A percentile compares a stretch with the other conserved stretches of the same genome.
phyloP scores from a whole-genome alignment of 345 rosid genomes.

The Moringa oleifera region DNA sequence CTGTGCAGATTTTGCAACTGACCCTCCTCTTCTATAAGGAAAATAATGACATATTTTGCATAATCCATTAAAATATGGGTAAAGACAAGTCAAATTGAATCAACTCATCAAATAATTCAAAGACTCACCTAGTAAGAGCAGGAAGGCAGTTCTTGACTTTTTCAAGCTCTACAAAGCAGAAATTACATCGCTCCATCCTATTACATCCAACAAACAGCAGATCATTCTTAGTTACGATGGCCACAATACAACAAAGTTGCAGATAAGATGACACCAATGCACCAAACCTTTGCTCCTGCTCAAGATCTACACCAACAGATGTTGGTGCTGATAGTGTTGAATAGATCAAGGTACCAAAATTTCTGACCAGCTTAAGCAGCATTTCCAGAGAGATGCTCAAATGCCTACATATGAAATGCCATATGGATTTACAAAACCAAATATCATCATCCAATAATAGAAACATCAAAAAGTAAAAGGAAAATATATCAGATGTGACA shows the following conservation, averaged over 20 bases:
- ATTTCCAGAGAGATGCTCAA: conserved; percentile 71
- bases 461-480: no score
- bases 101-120: background rate
- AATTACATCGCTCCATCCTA: conserved; percentile 81
- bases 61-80: conserved; percentile 2
- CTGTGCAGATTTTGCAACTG: conserved; percentile 75
- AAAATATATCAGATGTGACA: background rate
- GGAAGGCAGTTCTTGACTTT: conserved; percentile 67
- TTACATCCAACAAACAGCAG: conserved; percentile 6
- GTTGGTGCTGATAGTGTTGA: conserved; percentile 72
- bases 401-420: conserved; percentile 50
- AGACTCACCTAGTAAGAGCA: conserved; percentile 44
- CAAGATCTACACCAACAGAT: conserved; percentile 93
- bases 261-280: background rate
- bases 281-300: conserved; percentile 89
- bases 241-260: background rate
- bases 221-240: background rate
- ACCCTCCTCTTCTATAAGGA: conserved; percentile 74
- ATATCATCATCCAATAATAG: background rate
- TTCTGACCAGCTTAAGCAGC: conserved; percentile 86
- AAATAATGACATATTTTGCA: background rate
- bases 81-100: background rate
- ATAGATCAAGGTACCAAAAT: conserved; percentile 72
- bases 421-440: background rate
- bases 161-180: conserved; percentile 87